Evolutionary conservation across 768 basidiomycete genomes (phyloP).

Genomic region (Megacollybia marginata): DNA sequence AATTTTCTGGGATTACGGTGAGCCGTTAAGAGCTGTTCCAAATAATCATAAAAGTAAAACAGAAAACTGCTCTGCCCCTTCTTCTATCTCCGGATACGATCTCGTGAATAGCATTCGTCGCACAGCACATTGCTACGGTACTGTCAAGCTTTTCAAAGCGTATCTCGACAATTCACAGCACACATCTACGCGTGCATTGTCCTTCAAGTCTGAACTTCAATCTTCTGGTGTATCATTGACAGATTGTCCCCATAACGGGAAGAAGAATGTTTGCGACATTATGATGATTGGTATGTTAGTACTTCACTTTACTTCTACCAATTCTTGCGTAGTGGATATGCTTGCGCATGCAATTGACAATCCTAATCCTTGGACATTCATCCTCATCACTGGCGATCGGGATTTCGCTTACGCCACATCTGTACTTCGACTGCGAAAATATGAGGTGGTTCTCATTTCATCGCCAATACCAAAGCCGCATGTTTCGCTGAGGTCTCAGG

Average conservation of each 20-base stretch:
- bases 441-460: neutral
- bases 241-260: conserved; percentile 27
- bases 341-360: neutral
- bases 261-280: conserved; percentile 37
- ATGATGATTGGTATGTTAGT: conserved; percentile 32
- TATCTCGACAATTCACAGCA: conserved; percentile 41
- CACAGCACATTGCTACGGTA: conserved; percentile 43
- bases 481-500: neutral
- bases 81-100: conserved; percentile 33
- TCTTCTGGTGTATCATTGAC: conserved; percentile 39
- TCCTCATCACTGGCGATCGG: neutral
- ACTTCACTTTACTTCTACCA: neutral
- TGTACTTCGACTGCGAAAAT: neutral
- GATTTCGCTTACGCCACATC: neutral
- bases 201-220: conserved; percentile 38
- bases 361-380: neutral
- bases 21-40: neutral
- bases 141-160: conserved; percentile 45
- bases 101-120: conserved; percentile 38
- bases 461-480: neutral
- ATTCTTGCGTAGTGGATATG: neutral
- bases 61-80: conserved; percentile 38
- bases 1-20: conserved; percentile 37
- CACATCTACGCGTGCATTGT: conserved; percentile 23
- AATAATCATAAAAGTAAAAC: neutral